These are phyloP conservation scores for Vitis cinerea DNA, from an alignment of 164 flowering plant species.

Conservation along the genomic window DNA sequence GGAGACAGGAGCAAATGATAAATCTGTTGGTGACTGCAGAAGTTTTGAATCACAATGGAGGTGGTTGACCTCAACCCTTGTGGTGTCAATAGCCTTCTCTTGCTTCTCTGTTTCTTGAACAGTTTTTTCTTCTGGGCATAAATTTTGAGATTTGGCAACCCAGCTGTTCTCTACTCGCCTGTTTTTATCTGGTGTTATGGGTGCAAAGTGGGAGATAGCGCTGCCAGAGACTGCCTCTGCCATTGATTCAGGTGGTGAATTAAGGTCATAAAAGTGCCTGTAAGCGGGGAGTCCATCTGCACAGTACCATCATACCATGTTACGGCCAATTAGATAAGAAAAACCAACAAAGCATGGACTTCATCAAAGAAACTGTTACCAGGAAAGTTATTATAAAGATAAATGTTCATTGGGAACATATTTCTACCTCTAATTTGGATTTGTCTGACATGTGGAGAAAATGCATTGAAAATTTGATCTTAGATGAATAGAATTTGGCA, in stretches of 20 bases:
- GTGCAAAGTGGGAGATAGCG: slow-evolving; percentile 24
- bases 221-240: slow-evolving; percentile 17
- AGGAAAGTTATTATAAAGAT: no score
- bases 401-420: no score
- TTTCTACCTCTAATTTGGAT: no score
- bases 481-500: no score
- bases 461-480: no score
- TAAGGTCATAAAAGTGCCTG: slow-evolving; percentile 24
- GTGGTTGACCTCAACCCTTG: slow-evolving; percentile 3
- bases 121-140: slow-evolving; percentile 1
- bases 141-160: slow-evolving; percentile 6
- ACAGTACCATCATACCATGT: neutral
- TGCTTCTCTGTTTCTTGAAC: slow-evolving; percentile 10
- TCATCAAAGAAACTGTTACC: neutral
- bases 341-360: no score
- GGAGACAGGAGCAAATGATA: slow-evolving; percentile 15
- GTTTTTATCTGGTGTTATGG: slow-evolving; percentile 44
- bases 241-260: slow-evolving; percentile 20
- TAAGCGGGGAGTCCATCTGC: slow-evolving; percentile 29
- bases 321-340: neutral
- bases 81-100: slow-evolving; percentile 9
- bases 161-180: slow-evolving; percentile 7
- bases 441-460: no score
- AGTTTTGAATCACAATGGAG: slow-evolving; percentile 10
- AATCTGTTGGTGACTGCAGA: slow-evolving; percentile 13